phyloP scores from a whole-genome alignment of 805 yeast species.

The Metschnikowia kunwiensis region DNA sequence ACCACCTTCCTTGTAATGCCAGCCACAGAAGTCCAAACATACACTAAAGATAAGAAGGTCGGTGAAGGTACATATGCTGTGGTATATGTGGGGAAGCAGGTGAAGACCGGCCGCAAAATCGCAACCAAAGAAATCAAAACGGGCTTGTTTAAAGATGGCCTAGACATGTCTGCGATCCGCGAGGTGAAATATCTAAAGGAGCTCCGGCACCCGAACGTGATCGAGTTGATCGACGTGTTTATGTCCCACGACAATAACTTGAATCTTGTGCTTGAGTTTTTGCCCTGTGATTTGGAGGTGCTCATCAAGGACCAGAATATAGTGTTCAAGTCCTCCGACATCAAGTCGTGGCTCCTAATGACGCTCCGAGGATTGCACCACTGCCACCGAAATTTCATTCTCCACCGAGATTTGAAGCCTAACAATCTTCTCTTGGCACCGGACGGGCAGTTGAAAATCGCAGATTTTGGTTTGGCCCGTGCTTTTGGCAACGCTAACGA shows the following conservation, averaged over 20 bases:
- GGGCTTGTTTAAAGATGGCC: constrained; percentile 90
- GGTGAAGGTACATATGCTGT: constrained; percentile 99
- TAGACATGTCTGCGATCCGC: constrained; percentile 96
- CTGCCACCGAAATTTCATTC: constrained; percentile 85
- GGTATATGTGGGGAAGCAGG: constrained; percentile 78
- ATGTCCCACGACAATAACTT: constrained; percentile 55
- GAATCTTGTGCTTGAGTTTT: constrained; percentile 86
- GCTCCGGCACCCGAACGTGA: constrained; percentile 68
- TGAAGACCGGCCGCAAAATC: constrained; percentile 52
- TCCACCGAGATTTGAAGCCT: constrained; percentile 93
- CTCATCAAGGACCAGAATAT: constrained; percentile 75
- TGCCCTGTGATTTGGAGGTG: constrained; percentile 90
- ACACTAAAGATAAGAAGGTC: constrained; percentile 70
- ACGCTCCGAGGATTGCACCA: constrained; percentile 92
- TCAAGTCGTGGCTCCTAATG: constrained; percentile 93
- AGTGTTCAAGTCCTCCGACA: constrained; percentile 79
- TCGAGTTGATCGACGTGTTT: constrained; percentile 86
- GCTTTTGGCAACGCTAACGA: constrained; percentile 72
- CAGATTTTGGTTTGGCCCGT: constrained; percentile 96
- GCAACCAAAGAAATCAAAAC: constrained; percentile 97
- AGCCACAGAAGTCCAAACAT: constrained; percentile 17
- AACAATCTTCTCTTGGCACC: constrained; percentile 85
- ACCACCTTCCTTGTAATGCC: no score
- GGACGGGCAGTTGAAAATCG: constrained; percentile 83
- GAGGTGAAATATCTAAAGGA: constrained; percentile 89